A percentile compares a stretch with the other conserved stretches of the same genome.
These are phyloP conservation scores for Daldinia sp. DNA, from an alignment of 2,329 filamentous ascomycete genomes.

Conservation along the genomic window DNA sequence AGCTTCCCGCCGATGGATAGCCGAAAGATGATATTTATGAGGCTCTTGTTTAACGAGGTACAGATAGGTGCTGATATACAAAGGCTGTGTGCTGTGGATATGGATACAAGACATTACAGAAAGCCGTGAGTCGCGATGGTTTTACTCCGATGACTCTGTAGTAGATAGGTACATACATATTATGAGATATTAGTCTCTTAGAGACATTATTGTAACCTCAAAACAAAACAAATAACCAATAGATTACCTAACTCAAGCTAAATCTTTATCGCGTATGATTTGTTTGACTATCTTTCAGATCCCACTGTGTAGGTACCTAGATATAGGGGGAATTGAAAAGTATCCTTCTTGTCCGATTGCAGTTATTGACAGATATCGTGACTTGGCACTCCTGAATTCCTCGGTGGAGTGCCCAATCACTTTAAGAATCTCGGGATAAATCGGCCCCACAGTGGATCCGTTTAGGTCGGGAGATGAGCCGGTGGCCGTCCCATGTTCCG, in stretches of 20 bases:
- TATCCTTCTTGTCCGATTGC: background rate
- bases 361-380: conserved; percentile 22
- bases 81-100: too few relatives aligned
- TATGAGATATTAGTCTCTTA: background rate
- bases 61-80: background rate
- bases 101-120: background rate
- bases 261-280: too few relatives aligned
- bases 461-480: conserved; percentile 29
- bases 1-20: background rate
- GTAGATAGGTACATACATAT: background rate
- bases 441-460: conserved; percentile 34
- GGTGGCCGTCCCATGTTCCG: conserved; percentile 10
- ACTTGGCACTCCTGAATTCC: conserved; percentile 21
- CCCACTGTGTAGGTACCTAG: background rate
- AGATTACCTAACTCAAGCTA: too few relatives aligned
- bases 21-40: background rate
- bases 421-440: conserved; percentile 35
- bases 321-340: background rate
- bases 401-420: conserved; percentile 8
- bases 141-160: background rate
- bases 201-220: background rate
- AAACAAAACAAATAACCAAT: conserved; percentile 1
- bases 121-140: background rate
- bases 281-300: background rate
- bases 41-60: background rate